These are phyloP conservation scores for Xylaria palmicola DNA, from an alignment of 495 filamentous ascomycete genomes.

Conservation along the genomic window DNA sequence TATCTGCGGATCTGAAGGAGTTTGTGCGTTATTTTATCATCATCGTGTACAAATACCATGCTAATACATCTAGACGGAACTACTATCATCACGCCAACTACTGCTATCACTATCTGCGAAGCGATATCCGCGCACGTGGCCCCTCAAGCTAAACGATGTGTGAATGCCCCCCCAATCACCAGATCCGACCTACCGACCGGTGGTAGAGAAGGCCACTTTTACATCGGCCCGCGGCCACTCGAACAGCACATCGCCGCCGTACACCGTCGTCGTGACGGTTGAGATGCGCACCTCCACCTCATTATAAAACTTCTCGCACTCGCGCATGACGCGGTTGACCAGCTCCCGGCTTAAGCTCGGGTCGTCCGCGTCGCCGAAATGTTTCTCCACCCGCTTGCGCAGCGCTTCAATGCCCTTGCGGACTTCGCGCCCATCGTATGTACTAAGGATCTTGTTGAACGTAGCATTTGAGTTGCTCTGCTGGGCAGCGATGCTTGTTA, in stretches of 20 bases:
- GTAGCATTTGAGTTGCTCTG: constrained; percentile 74
- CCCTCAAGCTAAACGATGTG: constrained; percentile 13
- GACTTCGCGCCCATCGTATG: constrained; percentile 80
- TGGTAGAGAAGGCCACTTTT: constrained; percentile 46
- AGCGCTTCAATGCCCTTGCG: constrained; percentile 80
- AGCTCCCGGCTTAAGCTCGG: constrained; percentile 61
- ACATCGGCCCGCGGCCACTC: constrained; percentile 57
- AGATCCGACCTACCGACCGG: constrained; percentile 40
- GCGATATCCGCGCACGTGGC: constrained; percentile 3
- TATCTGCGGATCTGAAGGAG: no score
- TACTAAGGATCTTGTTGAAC: constrained; percentile 79
- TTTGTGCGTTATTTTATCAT: constrained; percentile 9
- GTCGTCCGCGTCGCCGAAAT: constrained; percentile 88
- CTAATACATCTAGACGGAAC: constrained; percentile 26
- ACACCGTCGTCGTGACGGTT: constrained; percentile 58
- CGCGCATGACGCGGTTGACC: constrained; percentile 73
- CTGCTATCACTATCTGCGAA: constrained; percentile 8
- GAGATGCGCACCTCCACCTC: constrained; percentile 69
- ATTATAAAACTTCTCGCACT: constrained; percentile 77
- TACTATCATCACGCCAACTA: constrained; percentile 22
- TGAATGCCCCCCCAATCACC: constrained; percentile 29
- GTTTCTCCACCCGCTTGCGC: constrained; percentile 89
- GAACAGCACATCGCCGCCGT: constrained; percentile 54
- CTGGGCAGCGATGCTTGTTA: constrained; percentile 60
- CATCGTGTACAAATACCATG: constrained; percentile 27